Base-by-base conservation (phyloP, 2,329 filamentous ascomycete species). In the Fusarium xyrophilum region DNA sequence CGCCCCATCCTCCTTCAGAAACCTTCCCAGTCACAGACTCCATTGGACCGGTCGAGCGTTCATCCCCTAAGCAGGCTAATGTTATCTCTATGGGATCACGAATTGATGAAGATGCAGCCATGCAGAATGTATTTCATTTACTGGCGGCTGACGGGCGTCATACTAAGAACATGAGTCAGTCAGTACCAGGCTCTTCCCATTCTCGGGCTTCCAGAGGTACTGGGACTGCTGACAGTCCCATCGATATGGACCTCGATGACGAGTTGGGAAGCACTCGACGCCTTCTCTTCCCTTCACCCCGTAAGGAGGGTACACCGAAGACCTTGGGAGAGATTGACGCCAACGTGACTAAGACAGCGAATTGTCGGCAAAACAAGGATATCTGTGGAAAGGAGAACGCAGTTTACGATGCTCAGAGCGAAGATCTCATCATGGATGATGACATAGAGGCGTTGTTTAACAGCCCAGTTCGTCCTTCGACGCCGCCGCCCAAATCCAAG, bases 201-300 rank as follows among this genome's bases (percentile, higher is more conserved):
- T 86, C 86, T n/a, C 78, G 82, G 70, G 83, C 84, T 68, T 86
- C 86, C 32, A 78, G 82, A 69, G 84, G 82, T 32, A 85, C 81
- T 63, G 88, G 87, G 46, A 87, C 85, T 32, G 84, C 82, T 19
- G 79, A 85, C 50, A 88, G 84, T 70, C 87, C 88, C 19, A 86
- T 89, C 35, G 81, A 85, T 40, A 72, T 82, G 52, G 82, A 84
- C 35, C 79, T 86, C 51, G 78, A 82, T 56, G 77, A 81, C n/a
- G 77, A 80, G 15, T 77, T 84, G 21, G 87, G 86, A 35, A 79
- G 76, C 53, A 93, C 91, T 1, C 85, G 91, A 63, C 85, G 93
- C 60, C 79, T 94, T 5, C 82, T 96, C 2, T 96, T 96, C 73
- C 91, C 92, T 2, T 93, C 91, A 1, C 92, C 92, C 4, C 85